Conservation (phyloP, 495 filamentous ascomycete species). For the Evernia prunastri region DNA sequence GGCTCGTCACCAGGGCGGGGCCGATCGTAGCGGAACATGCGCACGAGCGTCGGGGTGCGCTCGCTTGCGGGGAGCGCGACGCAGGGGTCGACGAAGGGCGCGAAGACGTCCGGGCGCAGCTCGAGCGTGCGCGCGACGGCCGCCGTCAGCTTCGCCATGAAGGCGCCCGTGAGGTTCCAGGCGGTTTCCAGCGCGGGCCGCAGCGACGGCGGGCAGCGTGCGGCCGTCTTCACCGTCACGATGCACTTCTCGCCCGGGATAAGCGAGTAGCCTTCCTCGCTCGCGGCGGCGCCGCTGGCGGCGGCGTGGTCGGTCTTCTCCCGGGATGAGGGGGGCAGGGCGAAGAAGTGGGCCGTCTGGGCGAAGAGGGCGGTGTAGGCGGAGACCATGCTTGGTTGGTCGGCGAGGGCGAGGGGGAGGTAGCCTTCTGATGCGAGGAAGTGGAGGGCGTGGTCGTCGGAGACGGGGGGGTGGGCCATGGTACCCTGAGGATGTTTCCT, state of each 20-base stretch:
- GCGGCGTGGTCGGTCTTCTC: conserved; percentile 21
- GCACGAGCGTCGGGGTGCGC: conserved; percentile 20
- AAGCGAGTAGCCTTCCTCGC: conserved; percentile 25
- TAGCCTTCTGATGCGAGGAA: conserved; percentile 24
- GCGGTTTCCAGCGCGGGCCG: conserved; percentile 6
- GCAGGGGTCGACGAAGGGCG: conserved; percentile 20
- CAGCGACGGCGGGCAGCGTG: conserved; percentile 11
- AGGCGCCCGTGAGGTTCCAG: conserved; percentile 21
- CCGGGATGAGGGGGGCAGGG: conserved; percentile 16
- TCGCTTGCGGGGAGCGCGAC: conserved; percentile 1
- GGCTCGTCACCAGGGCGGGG: conserved; percentile 9
- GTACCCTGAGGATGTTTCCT: background rate
- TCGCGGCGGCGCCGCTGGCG: conserved; percentile 18
- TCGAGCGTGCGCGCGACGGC: conserved; percentile 15
- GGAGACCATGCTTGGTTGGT: conserved; percentile 20
- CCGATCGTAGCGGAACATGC: conserved; percentile 26
- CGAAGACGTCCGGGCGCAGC: conserved; percentile 12
- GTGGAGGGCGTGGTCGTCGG: conserved; percentile 19
- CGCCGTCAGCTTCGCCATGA: conserved; percentile 8
- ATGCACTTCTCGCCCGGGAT: conserved; percentile 24
- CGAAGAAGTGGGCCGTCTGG: conserved; percentile 18
- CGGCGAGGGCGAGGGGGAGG: conserved; percentile 20
- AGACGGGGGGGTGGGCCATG: conserved; percentile 10
- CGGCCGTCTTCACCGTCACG: conserved; percentile 18
- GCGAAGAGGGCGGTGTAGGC: conserved; percentile 21